Evolutionary conservation across 177 flowering plant genomes (phyloP), one percentile per base, ranked within the genome.

Genomic region (Vitis hybrid): DNA sequence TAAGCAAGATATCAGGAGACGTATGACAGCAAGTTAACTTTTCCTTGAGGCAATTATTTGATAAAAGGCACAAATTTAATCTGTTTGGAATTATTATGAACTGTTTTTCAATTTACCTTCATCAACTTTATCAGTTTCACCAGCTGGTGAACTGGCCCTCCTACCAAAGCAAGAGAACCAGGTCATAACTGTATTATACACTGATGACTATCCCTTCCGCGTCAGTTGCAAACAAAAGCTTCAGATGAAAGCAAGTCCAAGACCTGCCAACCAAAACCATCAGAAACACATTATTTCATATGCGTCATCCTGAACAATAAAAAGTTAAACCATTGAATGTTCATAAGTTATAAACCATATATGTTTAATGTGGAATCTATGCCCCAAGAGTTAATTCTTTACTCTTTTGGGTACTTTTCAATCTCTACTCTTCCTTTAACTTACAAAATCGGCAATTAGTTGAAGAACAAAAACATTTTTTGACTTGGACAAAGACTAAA

Each of bases 131-230:
- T 66, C 45, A 69, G 55, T 51, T 7, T 29, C 65, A 66, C 49
- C 69, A 45, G 72, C 13, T 33, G 76, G 50, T 4, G 72, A 68
- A 56, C 67, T 70, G 18, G 19, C 53, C 65, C 29, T 77, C 73
- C 69, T 60, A 70, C 77, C 2, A 45, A 68, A 80, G 81, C 74
- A 83, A 60, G 83, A 50, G 72, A 79, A 83, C 71, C 90, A 86
- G 75, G 79, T 63, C 88, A 86, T 85, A 53, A 51, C 76, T 70
- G 60, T 55, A 7, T 18, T 22, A 55, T 59, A 33, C 59, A 68
- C 62, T 73, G 22, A 9, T 52, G 55, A 75, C 70, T 29, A 55
- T 45, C 75, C 48, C 65, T 53, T 53, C n/a, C 15, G 5, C n/a
- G 15, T 53, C 66, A 75, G 50, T 2, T 53, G 65, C 15, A 29